Base-by-base conservation (phyloP, 768 basidiomycete genomes). In the Phlebiopsis gigantea region DNA sequence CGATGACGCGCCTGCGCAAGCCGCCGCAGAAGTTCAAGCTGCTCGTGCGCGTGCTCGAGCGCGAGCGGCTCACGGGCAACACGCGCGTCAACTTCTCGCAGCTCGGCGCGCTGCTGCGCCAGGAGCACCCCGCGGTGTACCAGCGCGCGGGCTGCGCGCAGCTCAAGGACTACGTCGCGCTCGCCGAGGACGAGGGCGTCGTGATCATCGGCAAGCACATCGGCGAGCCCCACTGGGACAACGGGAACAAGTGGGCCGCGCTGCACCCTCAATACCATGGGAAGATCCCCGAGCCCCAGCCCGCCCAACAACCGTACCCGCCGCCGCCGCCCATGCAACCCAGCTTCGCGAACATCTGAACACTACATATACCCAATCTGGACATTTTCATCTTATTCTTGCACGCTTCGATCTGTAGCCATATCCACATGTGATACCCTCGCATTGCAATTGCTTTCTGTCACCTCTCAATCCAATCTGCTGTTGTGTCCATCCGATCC, bases 151-250 rank as follows among this genome's bases (percentile, higher is more conserved):
- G 53, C 53, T 43, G 24, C n/a, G 42, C 62, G 9, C 39, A 60
- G 41, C 62, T 70, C 49, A 64, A 64, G 59, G 65, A 68, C 30
- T 68, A 68, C 56, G 60, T 61, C 41, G 56, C 53, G 43, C 49
- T 63, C 22, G 68, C 67, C 39, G 59, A 59, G 51, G 55, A 61
- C 28, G 26, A 51, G 26, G 58, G 56, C 26, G 51, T 67, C 55
- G 60, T 59, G 10, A 9, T 59, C 53, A 26, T 54, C 12, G 53
- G 58, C 24, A 10, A 15, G 6, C 24, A 41, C 39, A 28, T 30
- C 12, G 34, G 42, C 41, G 29, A 44, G 26, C 29, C 25, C 24
- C 19, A n/a, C 26, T 49, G 47, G 55, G 48, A 56, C 19, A 53
- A 60, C 28, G 55, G 59, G 14, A 57, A 61, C 46, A 22, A 25